Base-by-base conservation (phyloP, 164 flowering plant genomes). In the Tetracentron sinense region DNA sequence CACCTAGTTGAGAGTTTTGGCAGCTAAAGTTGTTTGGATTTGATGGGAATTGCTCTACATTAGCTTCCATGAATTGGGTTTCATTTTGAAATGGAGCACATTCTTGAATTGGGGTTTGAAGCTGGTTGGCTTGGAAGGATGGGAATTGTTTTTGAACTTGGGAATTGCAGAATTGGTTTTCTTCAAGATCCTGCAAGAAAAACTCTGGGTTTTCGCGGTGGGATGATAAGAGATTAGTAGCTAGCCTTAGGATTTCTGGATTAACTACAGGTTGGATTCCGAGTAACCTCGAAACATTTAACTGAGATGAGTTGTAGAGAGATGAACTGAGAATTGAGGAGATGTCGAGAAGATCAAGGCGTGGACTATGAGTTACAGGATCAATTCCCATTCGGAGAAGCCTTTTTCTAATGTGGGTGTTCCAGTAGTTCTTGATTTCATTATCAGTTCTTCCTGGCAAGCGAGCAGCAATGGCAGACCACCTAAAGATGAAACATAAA, bases 381-480 rank as follows among this genome's bases (percentile, higher is more conserved):
- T 93, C 98, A 28, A 93, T 87, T 42, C 98, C 98, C 92, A 84
- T 87, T 35, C 96, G 66, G 0, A 90, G 83, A 17, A 93, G 90
- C 81, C 83, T 81, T 65, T 93, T 93, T 21, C 98, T 61, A 27
- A 93, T 90, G 82, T 85, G 96, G 28, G 98, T 92, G 80, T 92
- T 92, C 98, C 98, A 92, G 68, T 84, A 92, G 77, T 92, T 92
- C 78, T 92, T 92, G 60, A 92, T 87, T 66, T 92, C 97, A 46
- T 92, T 92, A 66, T 92, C 97, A 0, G 96, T 92, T 72, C 96
- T 79, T 62, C 98, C 98, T 0, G 98, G 98, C 52, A 92, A 80
- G 6, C 90, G 82, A 66, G 95, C 86, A 42, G 98, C 98, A 68
- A 92, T 92, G 6, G 93, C 86, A 6, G 98, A 92, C 98, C 98